phyloP scores from a whole-genome alignment of 1,284 basidiomycete species.

The Trametes pubescens region DNA sequence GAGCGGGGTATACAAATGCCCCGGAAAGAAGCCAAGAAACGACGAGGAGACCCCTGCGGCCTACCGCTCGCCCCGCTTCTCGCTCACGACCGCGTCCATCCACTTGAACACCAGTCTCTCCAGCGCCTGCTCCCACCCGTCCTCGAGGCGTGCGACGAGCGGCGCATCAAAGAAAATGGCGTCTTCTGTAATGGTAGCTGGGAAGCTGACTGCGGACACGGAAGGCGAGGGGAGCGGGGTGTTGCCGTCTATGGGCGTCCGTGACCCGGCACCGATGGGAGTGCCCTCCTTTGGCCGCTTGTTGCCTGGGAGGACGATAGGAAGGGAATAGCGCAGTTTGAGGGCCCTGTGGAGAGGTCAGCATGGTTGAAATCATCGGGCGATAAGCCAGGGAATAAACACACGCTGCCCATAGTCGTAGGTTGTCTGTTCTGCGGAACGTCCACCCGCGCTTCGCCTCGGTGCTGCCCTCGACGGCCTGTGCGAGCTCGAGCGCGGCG shows the following conservation, averaged over 20 bases:
- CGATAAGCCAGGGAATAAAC: conserved; percentile 39
- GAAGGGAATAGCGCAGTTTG: conserved; percentile 81
- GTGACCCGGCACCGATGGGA: conserved; percentile 19
- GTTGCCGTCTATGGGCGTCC: conserved; percentile 36
- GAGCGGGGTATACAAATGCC: not conserved
- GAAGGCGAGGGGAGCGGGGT: conserved; percentile 43
- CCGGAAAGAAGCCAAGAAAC: not conserved
- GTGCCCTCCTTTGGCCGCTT: conserved; percentile 31
- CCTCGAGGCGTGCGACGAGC: conserved; percentile 73
- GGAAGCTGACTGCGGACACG: conserved; percentile 42
- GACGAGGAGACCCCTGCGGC: not conserved
- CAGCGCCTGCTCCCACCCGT: conserved; percentile 85
- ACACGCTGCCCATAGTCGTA: conserved; percentile 84
- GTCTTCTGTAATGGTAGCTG: conserved; percentile 41
- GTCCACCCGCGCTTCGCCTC: conserved; percentile 68
- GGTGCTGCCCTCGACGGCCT: conserved; percentile 45
- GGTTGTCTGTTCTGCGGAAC: conserved; percentile 83
- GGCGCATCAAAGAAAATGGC: conserved; percentile 74
- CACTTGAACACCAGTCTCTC: conserved; percentile 68
- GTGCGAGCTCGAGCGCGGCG: conserved; percentile 61
- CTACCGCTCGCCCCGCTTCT: conserved; percentile 58
- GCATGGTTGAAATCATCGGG: conserved; percentile 9
- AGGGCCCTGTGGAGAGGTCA: conserved; percentile 61
- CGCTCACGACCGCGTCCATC: conserved; percentile 74
- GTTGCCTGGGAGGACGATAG: conserved; percentile 63